Evolutionary conservation across 768 basidiomycete species (phyloP).

Genomic region (Russula earlei): DNA sequence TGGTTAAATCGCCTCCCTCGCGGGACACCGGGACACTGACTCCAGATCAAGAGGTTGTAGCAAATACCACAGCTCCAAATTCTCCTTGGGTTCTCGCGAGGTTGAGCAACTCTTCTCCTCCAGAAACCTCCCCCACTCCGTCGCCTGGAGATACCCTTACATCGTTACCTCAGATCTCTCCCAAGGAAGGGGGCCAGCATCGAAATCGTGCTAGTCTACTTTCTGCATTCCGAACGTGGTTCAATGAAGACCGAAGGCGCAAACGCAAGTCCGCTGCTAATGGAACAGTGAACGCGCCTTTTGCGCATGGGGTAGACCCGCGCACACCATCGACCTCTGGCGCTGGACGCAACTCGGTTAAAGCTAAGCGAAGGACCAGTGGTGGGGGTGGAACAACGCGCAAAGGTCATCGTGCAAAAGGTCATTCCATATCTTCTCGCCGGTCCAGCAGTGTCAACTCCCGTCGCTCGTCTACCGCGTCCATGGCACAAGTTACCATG

Average conservation of each 20-base stretch:
- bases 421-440: conserved; percentile 69
- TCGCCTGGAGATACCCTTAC: conserved; percentile 46
- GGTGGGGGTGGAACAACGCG: conserved; percentile 26
- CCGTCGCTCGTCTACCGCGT: conserved; percentile 52
- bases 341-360: conserved; percentile 27
- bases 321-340: conserved; percentile 9
- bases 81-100: conserved; percentile 63
- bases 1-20: conserved; percentile 61
- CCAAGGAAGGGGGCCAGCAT: conserved; percentile 30
- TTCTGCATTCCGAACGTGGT: conserved; percentile 83
- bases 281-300: conserved; percentile 4
- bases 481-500: conserved; percentile 37
- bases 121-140: conserved; percentile 37
- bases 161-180: conserved; percentile 34
- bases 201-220: conserved; percentile 74
- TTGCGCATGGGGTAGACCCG: conserved; percentile 9
- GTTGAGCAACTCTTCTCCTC: conserved; percentile 24
- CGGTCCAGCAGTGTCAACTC: conserved; percentile 92
- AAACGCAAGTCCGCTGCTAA: conserved; percentile 52
- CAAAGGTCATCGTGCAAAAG: conserved; percentile 47
- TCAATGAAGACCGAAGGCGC: conserved; percentile 83
- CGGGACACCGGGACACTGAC: conserved; percentile 46
- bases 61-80: conserved; percentile 16
- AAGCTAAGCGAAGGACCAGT: conserved; percentile 41
- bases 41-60: conserved; percentile 30